Evolutionary conservation across 768 basidiomycete species (phyloP).

Genomic region (Lactarius sanguifluus): DNA sequence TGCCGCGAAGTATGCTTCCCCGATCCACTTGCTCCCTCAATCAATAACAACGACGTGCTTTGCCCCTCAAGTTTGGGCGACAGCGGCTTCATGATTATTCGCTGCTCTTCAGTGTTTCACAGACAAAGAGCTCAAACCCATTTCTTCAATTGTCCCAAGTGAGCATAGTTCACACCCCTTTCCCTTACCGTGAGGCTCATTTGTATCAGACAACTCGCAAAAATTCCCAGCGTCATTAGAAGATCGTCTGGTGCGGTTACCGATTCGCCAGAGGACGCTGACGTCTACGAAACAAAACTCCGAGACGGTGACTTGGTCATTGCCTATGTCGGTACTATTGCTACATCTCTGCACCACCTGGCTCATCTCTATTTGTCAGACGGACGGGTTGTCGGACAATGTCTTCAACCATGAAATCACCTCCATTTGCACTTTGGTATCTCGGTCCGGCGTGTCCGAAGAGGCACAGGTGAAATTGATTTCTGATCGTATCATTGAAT

Average conservation of each 20-base stretch:
- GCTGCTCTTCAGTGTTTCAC: conserved; percentile 63
- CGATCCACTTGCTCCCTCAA: neutral
- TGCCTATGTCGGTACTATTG: conserved; percentile 43
- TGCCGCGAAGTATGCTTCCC: conserved; percentile 64
- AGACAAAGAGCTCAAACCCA: conserved; percentile 44
- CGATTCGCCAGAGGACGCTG: conserved; percentile 46
- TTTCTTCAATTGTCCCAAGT: conserved; percentile 48
- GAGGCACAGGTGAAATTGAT: conserved; percentile 64
- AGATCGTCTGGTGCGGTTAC: conserved; percentile 32
- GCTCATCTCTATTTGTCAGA: conserved; percentile 38
- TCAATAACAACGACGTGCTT: conserved; percentile 18
- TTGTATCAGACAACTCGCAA: conserved; percentile 39
- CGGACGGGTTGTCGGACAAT: conserved; percentile 56
- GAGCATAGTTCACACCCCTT: conserved; percentile 37
- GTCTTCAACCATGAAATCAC: conserved; percentile 68
- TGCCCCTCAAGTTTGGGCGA: conserved; percentile 61
- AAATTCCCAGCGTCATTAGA: conserved; percentile 35
- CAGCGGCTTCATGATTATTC: conserved; percentile 72
- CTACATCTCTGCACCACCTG: neutral
- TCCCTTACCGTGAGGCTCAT: neutral
- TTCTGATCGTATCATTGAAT: conserved; percentile 70
- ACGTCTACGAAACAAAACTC: conserved; percentile 46
- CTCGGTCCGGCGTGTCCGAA: conserved; percentile 44
- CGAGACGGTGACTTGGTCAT: conserved; percentile 55
- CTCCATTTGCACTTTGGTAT: conserved; percentile 65